phyloP scores from a whole-genome alignment of 768 basidiomycete genomes.

The Lepiota brunneoincarnata region DNA sequence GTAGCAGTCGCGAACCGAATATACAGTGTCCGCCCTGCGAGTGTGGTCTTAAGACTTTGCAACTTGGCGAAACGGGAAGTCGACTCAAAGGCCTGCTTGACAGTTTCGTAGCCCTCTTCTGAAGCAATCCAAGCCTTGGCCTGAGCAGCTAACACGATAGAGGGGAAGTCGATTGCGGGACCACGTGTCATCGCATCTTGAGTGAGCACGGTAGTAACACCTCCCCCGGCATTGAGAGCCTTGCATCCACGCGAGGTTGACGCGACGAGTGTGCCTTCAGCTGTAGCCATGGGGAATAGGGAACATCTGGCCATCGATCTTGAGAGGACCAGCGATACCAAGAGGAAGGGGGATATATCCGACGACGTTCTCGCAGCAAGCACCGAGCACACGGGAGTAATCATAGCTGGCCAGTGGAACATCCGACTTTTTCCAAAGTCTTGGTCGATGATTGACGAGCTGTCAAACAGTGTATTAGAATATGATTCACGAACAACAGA shows the following conservation, averaged over 20 bases:
- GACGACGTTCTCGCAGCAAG: conserved; percentile 98
- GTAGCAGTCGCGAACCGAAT: conserved; percentile 93
- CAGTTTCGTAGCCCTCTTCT: conserved; percentile 68
- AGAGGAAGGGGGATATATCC: conserved; percentile 96
- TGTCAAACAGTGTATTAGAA: conserved; percentile 25
- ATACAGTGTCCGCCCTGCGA: conserved; percentile 92
- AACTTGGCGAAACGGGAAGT: conserved; percentile 92
- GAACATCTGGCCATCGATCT: conserved; percentile 77
- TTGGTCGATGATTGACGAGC: conserved; percentile 84
- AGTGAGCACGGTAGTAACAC: conserved; percentile 90
- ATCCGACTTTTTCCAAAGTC: conserved; percentile 78
- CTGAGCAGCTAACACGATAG: conserved; percentile 71
- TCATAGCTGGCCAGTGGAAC: conserved; percentile 87
- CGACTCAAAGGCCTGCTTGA: conserved; percentile 88
- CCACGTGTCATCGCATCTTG: conserved; percentile 98
- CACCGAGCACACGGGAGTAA: conserved; percentile 90
- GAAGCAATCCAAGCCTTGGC: conserved; percentile 88
- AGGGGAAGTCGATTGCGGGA: conserved; percentile 96
- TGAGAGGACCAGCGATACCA: conserved; percentile 94
- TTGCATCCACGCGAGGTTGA: conserved; percentile 98
- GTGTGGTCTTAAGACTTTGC: conserved; percentile 78
- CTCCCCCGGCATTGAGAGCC: conserved; percentile 94
- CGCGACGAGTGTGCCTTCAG: conserved; percentile 98
- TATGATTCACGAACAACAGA: background rate
- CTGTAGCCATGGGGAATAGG: conserved; percentile 99